phyloP scores from a whole-genome alignment of 345 rosid genomes.

The Citropsis articulata region DNA sequence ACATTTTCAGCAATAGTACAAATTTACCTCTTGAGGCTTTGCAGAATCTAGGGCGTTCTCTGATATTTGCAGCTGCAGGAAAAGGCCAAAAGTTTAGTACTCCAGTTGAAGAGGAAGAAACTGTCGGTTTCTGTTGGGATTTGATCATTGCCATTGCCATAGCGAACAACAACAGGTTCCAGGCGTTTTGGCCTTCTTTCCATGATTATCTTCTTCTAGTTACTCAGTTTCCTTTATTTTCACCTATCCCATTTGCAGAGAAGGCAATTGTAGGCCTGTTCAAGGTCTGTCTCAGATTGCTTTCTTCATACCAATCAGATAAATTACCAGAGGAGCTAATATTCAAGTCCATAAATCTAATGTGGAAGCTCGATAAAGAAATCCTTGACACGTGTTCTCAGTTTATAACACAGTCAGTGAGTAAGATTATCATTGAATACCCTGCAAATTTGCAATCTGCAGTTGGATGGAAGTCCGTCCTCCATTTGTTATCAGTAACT shows the following conservation, averaged over 20 bases:
- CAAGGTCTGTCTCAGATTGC: constrained; percentile 60
- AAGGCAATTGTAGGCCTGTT: constrained; percentile 63
- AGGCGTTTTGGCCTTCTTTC: constrained; percentile 62
- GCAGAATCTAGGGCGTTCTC: constrained; percentile 63
- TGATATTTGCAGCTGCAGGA: constrained; percentile 89
- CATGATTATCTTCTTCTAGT: constrained; percentile 62
- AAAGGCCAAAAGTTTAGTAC: constrained; percentile 95
- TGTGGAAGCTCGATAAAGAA: constrained; percentile 92
- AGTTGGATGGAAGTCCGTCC: constrained; percentile 80
- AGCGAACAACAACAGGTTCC: constrained; percentile 57
- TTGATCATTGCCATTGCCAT: constrained; percentile 44
- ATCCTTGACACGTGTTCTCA: constrained; percentile 68
- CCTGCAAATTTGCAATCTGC: constrained; percentile 60
- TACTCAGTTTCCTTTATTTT: constrained; percentile 74
- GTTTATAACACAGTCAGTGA: constrained; percentile 51
- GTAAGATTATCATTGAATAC: constrained; percentile 56
- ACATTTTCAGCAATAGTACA: constrained; percentile 60
- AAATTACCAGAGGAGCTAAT: constrained; percentile 58
- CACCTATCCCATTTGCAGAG: constrained; percentile 78
- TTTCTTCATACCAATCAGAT: constrained; percentile 47
- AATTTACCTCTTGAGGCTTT: constrained; percentile 55
- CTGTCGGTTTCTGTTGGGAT: constrained; percentile 85
- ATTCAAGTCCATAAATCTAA: constrained; percentile 73
- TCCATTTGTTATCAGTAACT: constrained; percentile 63
- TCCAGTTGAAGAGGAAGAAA: constrained; percentile 83